Conservation (phyloP, 129 eudicot genomes). For the Chrysanthemum makinoi region DNA sequence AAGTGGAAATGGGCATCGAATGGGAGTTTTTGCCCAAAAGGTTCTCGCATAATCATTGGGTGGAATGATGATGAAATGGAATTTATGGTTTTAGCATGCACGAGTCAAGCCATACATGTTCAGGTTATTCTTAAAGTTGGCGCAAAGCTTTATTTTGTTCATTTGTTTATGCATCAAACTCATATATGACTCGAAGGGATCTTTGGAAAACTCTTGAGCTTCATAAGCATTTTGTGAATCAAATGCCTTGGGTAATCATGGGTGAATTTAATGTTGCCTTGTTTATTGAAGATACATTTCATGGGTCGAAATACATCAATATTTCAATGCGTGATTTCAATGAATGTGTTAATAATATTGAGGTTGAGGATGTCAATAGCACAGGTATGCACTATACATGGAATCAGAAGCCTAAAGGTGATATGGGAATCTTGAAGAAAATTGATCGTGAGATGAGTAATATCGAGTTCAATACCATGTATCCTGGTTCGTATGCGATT, state of each 20-base stretch:
- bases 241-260: background rate
- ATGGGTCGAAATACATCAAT: background rate
- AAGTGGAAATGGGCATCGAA: background rate
- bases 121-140: background rate
- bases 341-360: background rate
- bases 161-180: background rate
- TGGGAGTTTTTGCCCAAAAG: background rate
- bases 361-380: background rate
- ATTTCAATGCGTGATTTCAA: background rate
- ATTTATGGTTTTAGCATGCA: background rate
- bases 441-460: background rate
- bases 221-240: background rate
- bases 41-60: background rate
- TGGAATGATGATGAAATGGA: background rate
- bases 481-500: background rate
- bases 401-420: background rate
- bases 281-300: background rate
- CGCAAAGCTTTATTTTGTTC: background rate
- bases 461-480: too few relatives aligned
- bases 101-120: background rate
- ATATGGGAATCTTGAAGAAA: background rate
- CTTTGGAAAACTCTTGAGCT: background rate
- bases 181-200: too few relatives aligned
- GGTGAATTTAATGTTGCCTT: background rate
- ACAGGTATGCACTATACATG: background rate